Percentiles rank a stretch among this genome's conserved stretches.
These are phyloP conservation scores for Pseudonitzschia delicatissima DNA, from an alignment of 108 stramenopile species.

Conservation along the genomic window DNA sequence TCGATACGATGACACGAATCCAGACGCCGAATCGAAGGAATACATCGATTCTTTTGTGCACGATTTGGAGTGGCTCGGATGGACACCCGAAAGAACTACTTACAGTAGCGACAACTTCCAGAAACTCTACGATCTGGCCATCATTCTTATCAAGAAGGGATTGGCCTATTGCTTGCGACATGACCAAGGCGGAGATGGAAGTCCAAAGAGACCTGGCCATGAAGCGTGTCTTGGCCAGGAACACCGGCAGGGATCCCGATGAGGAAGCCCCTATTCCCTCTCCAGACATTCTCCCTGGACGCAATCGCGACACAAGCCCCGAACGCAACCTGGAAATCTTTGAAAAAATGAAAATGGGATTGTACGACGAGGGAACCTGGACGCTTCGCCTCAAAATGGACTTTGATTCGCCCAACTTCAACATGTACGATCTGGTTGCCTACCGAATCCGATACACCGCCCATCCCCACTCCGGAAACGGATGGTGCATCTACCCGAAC, in stretches of 20 bases:
- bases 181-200: conserved; percentile 93
- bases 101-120: conserved; percentile 94
- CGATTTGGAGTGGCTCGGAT: conserved; percentile 93
- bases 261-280: conserved; percentile 65
- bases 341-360: conserved; percentile 89
- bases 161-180: conserved; percentile 98
- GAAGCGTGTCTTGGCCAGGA: conserved; percentile 55
- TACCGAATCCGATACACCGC: conserved; percentile 95
- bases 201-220: conserved; percentile 90
- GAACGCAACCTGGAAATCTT: conserved; percentile 91
- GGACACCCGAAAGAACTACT: conserved; percentile 91
- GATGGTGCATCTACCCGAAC: conserved; percentile 98
- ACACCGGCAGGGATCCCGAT: conserved; percentile 70
- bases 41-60: conserved; percentile 88
- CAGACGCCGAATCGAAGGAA: conserved; percentile 95
- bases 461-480: conserved; percentile 95
- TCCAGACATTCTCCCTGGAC: conserved; percentile 74
- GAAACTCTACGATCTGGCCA: conserved; percentile 84
- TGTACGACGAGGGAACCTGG: conserved; percentile 88
- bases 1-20: conserved; percentile 99
- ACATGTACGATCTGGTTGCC: conserved; percentile 95
- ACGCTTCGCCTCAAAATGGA: conserved; percentile 98
- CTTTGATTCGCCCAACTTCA: conserved; percentile 91
- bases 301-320: conserved; percentile 84
- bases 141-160: conserved; percentile 85